Evolutionary conservation across 2,329 filamentous ascomycete genomes (phyloP), one percentile per base, ranked within the genome.

Genomic region (Fusarium marasasianum): DNA sequence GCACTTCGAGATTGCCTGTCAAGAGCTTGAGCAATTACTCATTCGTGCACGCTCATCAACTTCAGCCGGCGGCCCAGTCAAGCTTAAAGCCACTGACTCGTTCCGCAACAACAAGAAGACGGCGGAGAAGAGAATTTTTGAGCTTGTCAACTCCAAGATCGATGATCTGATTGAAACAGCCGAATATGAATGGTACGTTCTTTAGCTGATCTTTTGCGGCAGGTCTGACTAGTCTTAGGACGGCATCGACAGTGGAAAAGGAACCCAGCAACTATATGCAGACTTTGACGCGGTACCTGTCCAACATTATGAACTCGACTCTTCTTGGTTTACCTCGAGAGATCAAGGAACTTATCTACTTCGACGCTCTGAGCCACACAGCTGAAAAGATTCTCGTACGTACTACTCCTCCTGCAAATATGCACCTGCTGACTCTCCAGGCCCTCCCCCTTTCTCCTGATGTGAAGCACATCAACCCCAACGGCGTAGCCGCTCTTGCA

Each of bases 271-370:
- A 92, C 76, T 99, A 99, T 83, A 98, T 99, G 91, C 93, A 96
- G 80, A 98, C 96, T 10, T 86, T 99, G 70, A 99, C 96, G 1
- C 90, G 92, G 18, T 99, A 98, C 81, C 87, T 99, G 26, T 94
- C 93, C 37, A 98, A 97, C 81, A 98, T 98, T 80, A 98, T 98
- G 95, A 95, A 92, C 80, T 96, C 94, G 2, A 98, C 97, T 1
- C 88, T 99, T 10, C 88, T 99, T 5, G 96, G 95, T 3, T 86
- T 99, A n/a, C 96, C 97, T 0, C 91, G 94, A 37, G 94, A 97
- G 79, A 98, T 99, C 83, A 98, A 98, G 81, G 95, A 98, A 81
- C 91, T 98, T 63, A 98, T 99, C 77, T 98, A 99, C 84, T 98
- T 98, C 80, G 96, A 98, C 80, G 96, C 96, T 0, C 88, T 99